Percentiles rank a stretch among this genome's conserved stretches.
These are phyloP conservation scores for Leptographium flavum DNA, from an alignment of 2,329 filamentous ascomycete species.

Conservation along the genomic window DNA sequence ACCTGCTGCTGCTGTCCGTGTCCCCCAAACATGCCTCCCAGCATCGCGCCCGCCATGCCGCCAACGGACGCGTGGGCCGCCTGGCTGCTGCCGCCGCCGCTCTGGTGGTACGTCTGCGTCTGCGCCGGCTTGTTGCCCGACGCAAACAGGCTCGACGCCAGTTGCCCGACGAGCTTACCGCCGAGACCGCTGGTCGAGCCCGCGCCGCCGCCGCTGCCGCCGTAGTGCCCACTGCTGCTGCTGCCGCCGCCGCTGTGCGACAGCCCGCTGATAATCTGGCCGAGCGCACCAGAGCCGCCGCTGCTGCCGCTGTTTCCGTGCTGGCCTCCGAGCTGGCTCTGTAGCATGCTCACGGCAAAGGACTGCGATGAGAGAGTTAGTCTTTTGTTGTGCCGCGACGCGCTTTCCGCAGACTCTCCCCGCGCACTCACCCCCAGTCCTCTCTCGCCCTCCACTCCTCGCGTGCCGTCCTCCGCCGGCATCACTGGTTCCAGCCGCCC, in stretches of 20 bases:
- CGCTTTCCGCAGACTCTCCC: no score
- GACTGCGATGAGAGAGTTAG: no score
- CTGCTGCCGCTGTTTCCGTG: conserved; percentile 23
- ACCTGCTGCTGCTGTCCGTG: conserved; percentile 18
- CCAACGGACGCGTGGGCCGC: conserved; percentile 22
- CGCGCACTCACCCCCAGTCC: conserved; percentile 46
- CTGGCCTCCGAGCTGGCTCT: conserved; percentile 27
- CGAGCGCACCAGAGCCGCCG: conserved; percentile 26
- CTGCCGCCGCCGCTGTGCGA: conserved; percentile 11
- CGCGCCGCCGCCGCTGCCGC: conserved; percentile 21
- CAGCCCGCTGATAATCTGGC: conserved; percentile 31
- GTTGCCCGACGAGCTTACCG: conserved; percentile 42
- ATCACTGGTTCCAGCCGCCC: conserved; percentile 46
- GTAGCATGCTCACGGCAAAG: conserved; percentile 45
- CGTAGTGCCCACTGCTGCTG: conserved; percentile 12
- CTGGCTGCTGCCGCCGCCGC: conserved; percentile 24
- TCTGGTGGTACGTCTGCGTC: conserved; percentile 31
- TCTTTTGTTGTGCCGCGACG: no score
- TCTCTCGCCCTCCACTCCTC: conserved; percentile 35
- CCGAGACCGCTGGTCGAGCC: conserved; percentile 22
- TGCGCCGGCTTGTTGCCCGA: conserved; percentile 31
- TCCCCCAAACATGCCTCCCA: conserved; percentile 38
- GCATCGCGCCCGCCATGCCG: conserved; percentile 37
- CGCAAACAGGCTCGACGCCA: conserved; percentile 41
- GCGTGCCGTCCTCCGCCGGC: conserved; percentile 24